Evolutionary conservation across 1,284 basidiomycete species (phyloP), one percentile per base, ranked within the genome.

Genomic region (Heterobasidion parviporum): DNA sequence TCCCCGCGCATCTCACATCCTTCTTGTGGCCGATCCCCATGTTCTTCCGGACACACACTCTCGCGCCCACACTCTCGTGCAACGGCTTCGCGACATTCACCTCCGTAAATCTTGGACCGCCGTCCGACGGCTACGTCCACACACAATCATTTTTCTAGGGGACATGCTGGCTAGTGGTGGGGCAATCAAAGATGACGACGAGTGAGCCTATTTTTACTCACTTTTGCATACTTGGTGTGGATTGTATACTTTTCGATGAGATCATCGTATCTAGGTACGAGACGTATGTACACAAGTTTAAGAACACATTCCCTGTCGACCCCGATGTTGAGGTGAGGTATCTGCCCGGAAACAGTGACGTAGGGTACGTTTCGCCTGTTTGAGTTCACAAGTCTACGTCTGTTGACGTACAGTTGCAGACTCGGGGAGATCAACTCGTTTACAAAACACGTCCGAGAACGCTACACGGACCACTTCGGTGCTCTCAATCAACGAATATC

Each of bases 11-110:
- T 78, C 75, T 2, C 88, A 86, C 61, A 72, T 92, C 33, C 75
- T 93, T 14, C 74, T 94, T 53, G 65, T 93, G 18, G 81, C 90
- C 4, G 92, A 94, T 65, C 81, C 89, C 1, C 91, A 94, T 66
- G 75, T 94, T 15, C 79, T 62, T 67, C 74, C 59, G 70, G 32
- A 48, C 9, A 48, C 26, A 16, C n/a, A 18, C 6, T 72, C 66
- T 74, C 68, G 49, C 67, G 66, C 58, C 65, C 68, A 50, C 68
- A 76, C 66, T 62, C 74, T 61, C 73, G 70, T 61, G 63, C 63
- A 26, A 55, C 85, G 47, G 74, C 67, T 85, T 53, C 80, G 83
- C 60, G 83, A 92, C 63, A 69, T 85, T 52, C 87, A 87, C 62
- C 73, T 93, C 64, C 80, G 81, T 56, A 89, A 89, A 69, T 84